phyloP scores from a whole-genome alignment of 2,329 filamentous ascomycete genomes.

The Xylariaceae sp. region DNA sequence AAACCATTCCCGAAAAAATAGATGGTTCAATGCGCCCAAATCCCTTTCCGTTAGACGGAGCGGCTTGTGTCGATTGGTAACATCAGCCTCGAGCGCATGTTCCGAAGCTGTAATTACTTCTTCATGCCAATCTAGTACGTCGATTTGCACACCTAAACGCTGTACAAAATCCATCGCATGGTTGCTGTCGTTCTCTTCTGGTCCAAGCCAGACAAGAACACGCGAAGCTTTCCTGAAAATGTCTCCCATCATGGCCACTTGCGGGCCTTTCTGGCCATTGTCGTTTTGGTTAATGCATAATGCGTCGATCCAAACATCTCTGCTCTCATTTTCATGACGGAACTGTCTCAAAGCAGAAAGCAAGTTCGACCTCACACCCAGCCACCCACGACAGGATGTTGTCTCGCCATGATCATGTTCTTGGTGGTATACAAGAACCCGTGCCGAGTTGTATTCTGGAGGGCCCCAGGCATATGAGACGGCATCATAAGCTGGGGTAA shows the following conservation, averaged over 20 bases:
- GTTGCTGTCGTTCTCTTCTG: not conserved
- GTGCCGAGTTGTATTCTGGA: not conserved
- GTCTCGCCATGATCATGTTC: not conserved
- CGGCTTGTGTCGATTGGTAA: not conserved
- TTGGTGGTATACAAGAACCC: not conserved
- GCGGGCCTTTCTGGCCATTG: constrained; percentile 1
- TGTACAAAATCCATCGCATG: not conserved
- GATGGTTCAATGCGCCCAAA: not conserved
- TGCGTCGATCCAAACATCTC: constrained; percentile 8
- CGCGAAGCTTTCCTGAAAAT: constrained; percentile 9
- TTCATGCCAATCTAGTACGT: not conserved
- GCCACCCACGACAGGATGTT: not conserved
- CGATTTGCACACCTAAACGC: not conserved
- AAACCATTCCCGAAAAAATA: not conserved
- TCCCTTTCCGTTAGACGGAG: not conserved
- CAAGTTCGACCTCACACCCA: not conserved
- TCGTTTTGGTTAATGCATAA: constrained; percentile 5
- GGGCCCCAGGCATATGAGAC: constrained; percentile 1
- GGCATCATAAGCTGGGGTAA: not conserved
- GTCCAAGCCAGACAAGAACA: constrained; percentile 1
- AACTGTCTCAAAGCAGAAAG: not conserved
- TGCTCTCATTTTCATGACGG: not conserved
- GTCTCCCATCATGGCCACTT: constrained; percentile 2
- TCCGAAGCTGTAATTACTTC: not conserved
- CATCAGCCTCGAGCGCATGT: not conserved